Evolutionary conservation across 2,329 filamentous ascomycete genomes (phyloP).

Genomic region (Trichoderma harzianum): DNA sequence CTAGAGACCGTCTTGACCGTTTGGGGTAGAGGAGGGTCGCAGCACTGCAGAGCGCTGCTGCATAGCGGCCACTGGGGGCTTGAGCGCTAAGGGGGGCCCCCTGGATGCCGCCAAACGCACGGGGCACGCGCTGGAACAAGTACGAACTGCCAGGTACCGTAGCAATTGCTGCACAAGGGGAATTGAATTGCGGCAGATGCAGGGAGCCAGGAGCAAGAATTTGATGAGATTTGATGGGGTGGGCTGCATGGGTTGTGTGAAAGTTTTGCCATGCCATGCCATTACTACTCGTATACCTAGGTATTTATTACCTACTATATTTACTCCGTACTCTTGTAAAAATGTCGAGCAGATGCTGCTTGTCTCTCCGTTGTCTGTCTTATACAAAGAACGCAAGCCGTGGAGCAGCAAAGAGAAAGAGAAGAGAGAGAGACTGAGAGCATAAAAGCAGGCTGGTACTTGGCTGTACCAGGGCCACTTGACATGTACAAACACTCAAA

Average conservation of each 20-base stretch:
- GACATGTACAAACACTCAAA: neutral
- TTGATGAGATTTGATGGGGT: conserved; percentile 7
- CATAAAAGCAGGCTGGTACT: neutral
- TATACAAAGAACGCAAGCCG: neutral
- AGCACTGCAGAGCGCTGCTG: conserved; percentile 6
- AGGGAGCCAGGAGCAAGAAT: conserved; percentile 12
- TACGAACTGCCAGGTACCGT: conserved; percentile 17
- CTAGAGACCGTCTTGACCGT: neutral
- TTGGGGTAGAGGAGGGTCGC: neutral
- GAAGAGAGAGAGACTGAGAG: neutral
- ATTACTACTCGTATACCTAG: neutral
- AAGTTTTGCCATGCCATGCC: neutral
- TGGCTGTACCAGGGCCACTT: neutral
- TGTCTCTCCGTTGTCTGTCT: neutral
- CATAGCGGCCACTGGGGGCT: neutral
- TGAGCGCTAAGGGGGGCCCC: neutral
- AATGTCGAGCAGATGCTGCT: neutral
- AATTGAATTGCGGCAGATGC: conserved; percentile 17
- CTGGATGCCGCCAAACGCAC: conserved; percentile 11
- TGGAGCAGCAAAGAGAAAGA: no score
- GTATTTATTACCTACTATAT: neutral
- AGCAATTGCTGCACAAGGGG: conserved; percentile 7
- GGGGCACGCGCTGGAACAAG: conserved; percentile 7
- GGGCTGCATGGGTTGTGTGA: neutral
- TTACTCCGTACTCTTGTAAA: neutral